Base-by-base conservation (phyloP, 352 stramenopile species). In the Pilasporangium apinafurcum region DNA sequence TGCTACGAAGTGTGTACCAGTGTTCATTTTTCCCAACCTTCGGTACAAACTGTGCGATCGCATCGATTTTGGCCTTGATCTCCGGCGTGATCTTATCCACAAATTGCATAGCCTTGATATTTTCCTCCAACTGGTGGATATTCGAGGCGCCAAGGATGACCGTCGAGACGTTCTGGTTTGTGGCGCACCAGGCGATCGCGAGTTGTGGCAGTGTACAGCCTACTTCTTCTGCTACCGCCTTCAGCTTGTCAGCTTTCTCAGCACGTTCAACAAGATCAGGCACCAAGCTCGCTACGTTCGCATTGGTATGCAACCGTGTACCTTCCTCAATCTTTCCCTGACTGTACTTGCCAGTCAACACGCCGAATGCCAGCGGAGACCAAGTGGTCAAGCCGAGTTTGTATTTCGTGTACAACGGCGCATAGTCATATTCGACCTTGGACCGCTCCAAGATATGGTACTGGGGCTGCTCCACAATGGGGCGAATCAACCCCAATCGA, bases 321-420 rank as follows among this genome's bases (percentile, higher is more conserved):
- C 54, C 74, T 5, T 59, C 48, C 8, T 48, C 54, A 16, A 53
- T 46, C n/a, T n/a, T n/a, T 18, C 42, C 54, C 12, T 24, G 10
- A 16, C 60, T 62, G 62, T 86, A 84, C 51, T 86, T 84, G 53
- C 53, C 70, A 21, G 74, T 82, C 26, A 86, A 51, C 3, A 82
- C 42, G 7, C 74, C 69, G 21, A 50, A 55, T 2, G 49, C 58
- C 20, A 86, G 45, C 17, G 72, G 72, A 24, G 42, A 77, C 56
- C 63, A 86, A 14, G 52, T 53, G 21, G 71, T 79, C 10, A 74
- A 35, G n/a, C 69, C 73, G n/a, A 68, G 21, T 13, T 76, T 76
- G 48, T 80, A 83, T 17, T 56, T 54, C 16, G 62, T 50, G 61
- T 76, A 86, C 43, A 86, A 43, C 2, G 45, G 31, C n/a, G 33